A percentile compares a stretch with the other conserved stretches of the same genome.
phyloP scores from a whole-genome alignment of 2,329 filamentous ascomycete genomes.

The Fusarium udum region DNA sequence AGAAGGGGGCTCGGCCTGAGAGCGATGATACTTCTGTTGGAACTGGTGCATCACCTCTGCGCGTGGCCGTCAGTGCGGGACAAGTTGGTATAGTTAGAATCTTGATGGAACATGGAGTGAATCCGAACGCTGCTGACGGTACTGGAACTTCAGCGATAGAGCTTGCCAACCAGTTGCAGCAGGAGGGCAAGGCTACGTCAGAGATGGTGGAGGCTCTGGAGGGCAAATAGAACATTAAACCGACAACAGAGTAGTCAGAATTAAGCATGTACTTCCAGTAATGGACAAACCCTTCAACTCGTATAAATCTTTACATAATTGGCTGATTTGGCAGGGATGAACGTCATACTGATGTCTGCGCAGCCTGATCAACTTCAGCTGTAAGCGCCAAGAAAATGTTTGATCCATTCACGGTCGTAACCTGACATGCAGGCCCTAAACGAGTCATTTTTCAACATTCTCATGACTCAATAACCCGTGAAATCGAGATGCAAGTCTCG shows the following conservation, averaged over 20 bases:
- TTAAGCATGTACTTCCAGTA: neutral
- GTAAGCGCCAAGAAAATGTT: neutral
- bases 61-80: neutral
- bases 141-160: neutral
- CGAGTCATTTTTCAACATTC: accelerated
- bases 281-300: accelerated
- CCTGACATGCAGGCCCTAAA: neutral
- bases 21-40: neutral
- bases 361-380: neutral
- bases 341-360: neutral
- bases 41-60: neutral
- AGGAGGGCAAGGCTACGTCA: neutral
- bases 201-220: neutral
- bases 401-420: neutral
- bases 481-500: neutral
- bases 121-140: accelerated
- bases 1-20: neutral
- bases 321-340: accelerated
- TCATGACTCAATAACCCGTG: accelerated
- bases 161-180: neutral
- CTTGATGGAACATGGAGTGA: neutral
- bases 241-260: accelerated
- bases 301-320: accelerated
- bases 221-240: neutral
- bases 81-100: neutral